Evolutionary conservation across 805 yeast species (phyloP).

Genomic region (Kluyveromyces siamensis): DNA sequence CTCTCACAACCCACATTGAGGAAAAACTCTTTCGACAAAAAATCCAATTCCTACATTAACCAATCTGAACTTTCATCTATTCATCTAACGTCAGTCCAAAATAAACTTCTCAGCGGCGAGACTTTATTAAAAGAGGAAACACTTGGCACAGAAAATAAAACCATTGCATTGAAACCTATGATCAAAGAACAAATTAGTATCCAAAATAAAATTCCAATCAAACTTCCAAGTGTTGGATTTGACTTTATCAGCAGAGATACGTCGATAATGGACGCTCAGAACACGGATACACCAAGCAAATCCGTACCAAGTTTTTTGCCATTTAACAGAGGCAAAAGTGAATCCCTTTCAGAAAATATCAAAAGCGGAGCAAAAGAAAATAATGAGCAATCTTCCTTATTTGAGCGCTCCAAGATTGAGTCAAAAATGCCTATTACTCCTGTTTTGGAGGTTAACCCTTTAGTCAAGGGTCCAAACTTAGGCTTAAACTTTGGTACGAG

Average conservation of each 20-base stretch:
- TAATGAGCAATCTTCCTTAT: background rate
- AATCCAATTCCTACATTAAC: background rate
- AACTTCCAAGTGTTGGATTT: slow-evolving; percentile 23
- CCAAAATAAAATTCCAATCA: background rate
- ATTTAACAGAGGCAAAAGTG: background rate
- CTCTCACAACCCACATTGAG: slow-evolving; percentile 5
- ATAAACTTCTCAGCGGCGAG: slow-evolving; percentile 4
- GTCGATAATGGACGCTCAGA: slow-evolving; percentile 1
- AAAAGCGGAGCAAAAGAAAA: background rate
- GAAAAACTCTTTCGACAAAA: background rate
- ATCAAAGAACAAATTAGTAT: background rate
- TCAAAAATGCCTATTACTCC: background rate
- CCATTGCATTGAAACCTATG: background rate
- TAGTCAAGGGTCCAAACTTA: background rate
- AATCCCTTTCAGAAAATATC: background rate
- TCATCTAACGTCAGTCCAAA: slow-evolving; percentile 4
- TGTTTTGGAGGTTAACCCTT: background rate
- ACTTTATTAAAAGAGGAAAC: background rate
- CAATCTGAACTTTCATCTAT: background rate
- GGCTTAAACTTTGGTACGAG: background rate
- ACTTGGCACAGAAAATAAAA: background rate
- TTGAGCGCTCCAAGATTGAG: background rate
- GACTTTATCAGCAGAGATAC: slow-evolving; percentile 23
- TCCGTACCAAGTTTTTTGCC: background rate
- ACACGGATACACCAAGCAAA: slow-evolving; percentile 1